phyloP scores from a whole-genome alignment of 192 early-diverging fungal genomes.

The Backusella mclennaniae region DNA sequence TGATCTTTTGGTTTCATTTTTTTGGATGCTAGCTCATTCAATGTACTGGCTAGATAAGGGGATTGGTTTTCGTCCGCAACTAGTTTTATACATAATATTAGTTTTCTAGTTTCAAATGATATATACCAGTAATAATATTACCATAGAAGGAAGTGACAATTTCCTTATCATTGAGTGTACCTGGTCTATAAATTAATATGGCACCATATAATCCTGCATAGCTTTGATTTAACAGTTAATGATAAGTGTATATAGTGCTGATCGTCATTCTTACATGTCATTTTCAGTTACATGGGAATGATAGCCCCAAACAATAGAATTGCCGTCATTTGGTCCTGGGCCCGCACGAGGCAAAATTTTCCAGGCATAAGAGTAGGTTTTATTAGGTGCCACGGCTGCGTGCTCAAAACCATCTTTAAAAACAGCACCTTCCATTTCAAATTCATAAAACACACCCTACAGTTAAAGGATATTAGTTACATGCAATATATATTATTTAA shows the following conservation, averaged over 20 bases:
- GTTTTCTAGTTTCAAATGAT: neutral
- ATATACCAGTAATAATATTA: neutral
- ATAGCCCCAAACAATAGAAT: constrained; percentile 36
- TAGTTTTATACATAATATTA: neutral
- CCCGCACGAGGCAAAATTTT: constrained; percentile 27
- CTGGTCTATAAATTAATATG: constrained; percentile 29
- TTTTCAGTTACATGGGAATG: constrained; percentile 34
- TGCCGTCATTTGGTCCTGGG: constrained; percentile 34
- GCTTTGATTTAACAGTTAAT: neutral
- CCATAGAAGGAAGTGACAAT: constrained; percentile 27
- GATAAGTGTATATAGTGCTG: too few relatives aligned
- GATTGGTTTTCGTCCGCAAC: constrained; percentile 30
- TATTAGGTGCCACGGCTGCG: constrained; percentile 4
- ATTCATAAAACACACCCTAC: constrained; percentile 29
- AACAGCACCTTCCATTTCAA: constrained; percentile 39
- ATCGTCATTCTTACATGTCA: constrained; percentile 23
- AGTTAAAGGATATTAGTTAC: neutral
- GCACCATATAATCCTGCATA: constrained; percentile 36
- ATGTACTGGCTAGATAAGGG: constrained; percentile 18
- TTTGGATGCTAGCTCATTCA: neutral
- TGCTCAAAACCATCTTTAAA: constrained; percentile 22
- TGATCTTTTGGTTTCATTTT: constrained; percentile 8
- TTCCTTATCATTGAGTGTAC: constrained; percentile 13
- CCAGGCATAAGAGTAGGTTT: constrained; percentile 27
- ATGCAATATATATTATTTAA: neutral